Base-by-base conservation (phyloP, 495 filamentous ascomycete genomes). In the Neurospora sp. region DNA sequence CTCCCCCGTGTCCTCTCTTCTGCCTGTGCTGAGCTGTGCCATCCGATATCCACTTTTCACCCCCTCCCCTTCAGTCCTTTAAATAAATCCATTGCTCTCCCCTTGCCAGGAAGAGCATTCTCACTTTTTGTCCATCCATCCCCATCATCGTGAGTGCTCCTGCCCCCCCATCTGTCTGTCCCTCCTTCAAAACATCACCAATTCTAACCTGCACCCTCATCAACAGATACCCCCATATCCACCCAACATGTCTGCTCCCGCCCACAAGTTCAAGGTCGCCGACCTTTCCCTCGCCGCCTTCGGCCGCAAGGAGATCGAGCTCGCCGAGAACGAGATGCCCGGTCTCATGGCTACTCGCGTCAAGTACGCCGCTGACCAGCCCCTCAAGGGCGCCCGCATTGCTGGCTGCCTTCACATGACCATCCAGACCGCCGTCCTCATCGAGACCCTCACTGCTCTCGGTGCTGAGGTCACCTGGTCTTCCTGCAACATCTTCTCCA, bases 361-460 rank as follows among this genome's bases (percentile, higher is more conserved):
- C 76, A 97, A 97, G 87, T 99, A 99, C 81, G 92, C 91, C 78
- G 80, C 82, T 68, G 96, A 97, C 83, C 96, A 98, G 90, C 96
- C 96, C 75, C 88, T 99, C 78, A 90, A 89, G 76, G 96, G 94
- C 83, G 83, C 85, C 79, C 89, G 92, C 74, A 98, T 99, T 82
- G 96, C 96, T 77, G 96, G 96, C 81, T 99, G 96, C 85, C 87
- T 99, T 78, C 96, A 99, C 90, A 98, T 98, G 96, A 98, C 96
- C 82, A 98, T 99, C 85, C 96, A 99, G 88, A 99, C 96, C 75
- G 96, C 96, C 74, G 96, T 99, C 77, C 90, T 99, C 75, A 99
- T 99, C 80, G 96, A 99, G 90, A 99, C 96, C 71, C 91, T 99
- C 80, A 91, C 87, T 77, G 86, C 91, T 74, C 93, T 99, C 77